phyloP scores from a whole-genome alignment of 495 filamentous ascomycete genomes.

The Aspergillus bertholletiae region DNA sequence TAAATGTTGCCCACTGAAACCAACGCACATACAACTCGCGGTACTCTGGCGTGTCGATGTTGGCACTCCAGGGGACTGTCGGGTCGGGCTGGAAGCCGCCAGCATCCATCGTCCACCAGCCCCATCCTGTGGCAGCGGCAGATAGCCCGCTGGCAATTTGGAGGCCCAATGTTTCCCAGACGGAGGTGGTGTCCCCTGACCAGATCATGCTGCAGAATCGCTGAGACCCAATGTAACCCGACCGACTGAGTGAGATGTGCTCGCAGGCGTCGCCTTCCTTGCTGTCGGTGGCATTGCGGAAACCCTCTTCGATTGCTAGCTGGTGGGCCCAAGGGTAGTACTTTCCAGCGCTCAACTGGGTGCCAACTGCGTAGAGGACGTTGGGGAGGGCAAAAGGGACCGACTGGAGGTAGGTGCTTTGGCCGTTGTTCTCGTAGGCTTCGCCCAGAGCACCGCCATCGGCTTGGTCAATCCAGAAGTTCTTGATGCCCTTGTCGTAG shows the following conservation, averaged over 20 bases:
- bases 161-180: constrained; percentile 26
- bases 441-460: constrained; percentile 29
- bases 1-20: constrained; percentile 28
- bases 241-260: constrained; percentile 25
- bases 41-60: constrained; percentile 25
- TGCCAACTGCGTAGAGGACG: constrained; percentile 24
- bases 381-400: constrained; percentile 24
- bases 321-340: constrained; percentile 31
- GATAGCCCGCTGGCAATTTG: constrained; percentile 26
- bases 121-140: constrained; percentile 25
- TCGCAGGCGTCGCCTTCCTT: constrained; percentile 18
- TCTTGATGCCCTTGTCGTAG: constrained; percentile 49
- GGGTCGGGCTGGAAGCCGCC: constrained; percentile 31
- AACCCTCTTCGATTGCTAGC: constrained; percentile 27
- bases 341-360: constrained; percentile 24
- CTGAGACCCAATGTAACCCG: constrained; percentile 30
- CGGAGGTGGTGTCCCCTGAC: constrained; percentile 27
- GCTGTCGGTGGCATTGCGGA: constrained; percentile 21
- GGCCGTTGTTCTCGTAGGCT: constrained; percentile 30
- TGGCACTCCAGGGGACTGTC: constrained; percentile 23
- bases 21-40: constrained; percentile 29
- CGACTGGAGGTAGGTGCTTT: constrained; percentile 25
- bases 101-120: constrained; percentile 32
- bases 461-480: constrained; percentile 44
- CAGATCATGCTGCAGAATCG: constrained; percentile 31